Evolutionary conservation across 257 asterid species (phyloP).

Genomic region (Misopates orontium): DNA sequence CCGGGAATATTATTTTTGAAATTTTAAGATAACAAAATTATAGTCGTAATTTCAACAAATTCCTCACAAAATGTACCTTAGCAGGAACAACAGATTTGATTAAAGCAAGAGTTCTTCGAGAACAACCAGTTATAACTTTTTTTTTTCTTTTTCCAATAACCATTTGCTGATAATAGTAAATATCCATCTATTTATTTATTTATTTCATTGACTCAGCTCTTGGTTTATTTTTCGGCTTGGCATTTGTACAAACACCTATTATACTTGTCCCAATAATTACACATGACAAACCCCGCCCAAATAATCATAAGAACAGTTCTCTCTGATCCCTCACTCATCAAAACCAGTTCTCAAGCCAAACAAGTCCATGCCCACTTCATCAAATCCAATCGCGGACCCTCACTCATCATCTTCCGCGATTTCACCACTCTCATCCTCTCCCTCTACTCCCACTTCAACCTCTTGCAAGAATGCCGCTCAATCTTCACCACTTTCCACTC

Average conservation of each 20-base stretch:
- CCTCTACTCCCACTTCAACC: constrained; percentile 68
- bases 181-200: too few species aligned
- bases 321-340: constrained; percentile 48
- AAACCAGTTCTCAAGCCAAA: constrained; percentile 70
- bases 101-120: too few species aligned
- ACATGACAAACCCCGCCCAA: constrained; percentile 38
- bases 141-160: too few species aligned
- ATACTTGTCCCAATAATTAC: background rate
- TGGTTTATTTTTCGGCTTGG: constrained; percentile 24
- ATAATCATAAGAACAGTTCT: constrained; percentile 37
- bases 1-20: too few species aligned
- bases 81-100: too few species aligned
- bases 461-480: constrained; percentile 48
- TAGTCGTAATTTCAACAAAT: too few species aligned
- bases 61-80: too few species aligned
- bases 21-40: too few species aligned
- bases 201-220: too few species aligned
- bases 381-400: constrained; percentile 38
- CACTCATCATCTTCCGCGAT: constrained; percentile 19
- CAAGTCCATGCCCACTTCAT: constrained; percentile 80
- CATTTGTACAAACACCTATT: constrained; percentile 27
- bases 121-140: too few species aligned
- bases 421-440: constrained; percentile 50
- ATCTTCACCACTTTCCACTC: constrained; percentile 46
- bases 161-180: too few species aligned